phyloP scores from a whole-genome alignment of 2,329 filamentous ascomycete genomes.

The Leptographium radiaticola region DNA sequence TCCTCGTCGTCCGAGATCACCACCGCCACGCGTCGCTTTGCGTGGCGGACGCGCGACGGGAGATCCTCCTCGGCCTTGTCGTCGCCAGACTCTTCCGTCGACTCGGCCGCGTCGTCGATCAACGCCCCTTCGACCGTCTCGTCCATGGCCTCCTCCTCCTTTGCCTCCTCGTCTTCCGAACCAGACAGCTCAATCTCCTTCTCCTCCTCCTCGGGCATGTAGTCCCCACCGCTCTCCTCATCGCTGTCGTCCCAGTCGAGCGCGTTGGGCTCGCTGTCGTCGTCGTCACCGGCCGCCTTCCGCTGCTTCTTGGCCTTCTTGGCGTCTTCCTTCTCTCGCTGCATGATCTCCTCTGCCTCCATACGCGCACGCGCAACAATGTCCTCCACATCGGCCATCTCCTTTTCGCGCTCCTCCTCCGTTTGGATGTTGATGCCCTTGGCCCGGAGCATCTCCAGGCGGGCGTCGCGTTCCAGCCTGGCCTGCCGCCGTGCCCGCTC shows the following conservation, averaged over 20 bases:
- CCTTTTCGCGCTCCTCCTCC: conserved; percentile 70
- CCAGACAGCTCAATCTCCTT: conserved; percentile 11
- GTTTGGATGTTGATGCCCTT: conserved; percentile 76
- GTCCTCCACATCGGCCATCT: conserved; percentile 76
- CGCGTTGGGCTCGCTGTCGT: conserved; percentile 25
- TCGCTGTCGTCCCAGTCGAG: conserved; percentile 20
- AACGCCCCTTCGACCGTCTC: conserved; percentile 15
- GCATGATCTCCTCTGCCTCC: conserved; percentile 68
- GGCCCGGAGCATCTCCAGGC: conserved; percentile 61
- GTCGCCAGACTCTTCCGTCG: conserved; percentile 20
- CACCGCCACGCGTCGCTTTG: conserved; percentile 32
- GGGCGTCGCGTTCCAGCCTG: conserved; percentile 60
- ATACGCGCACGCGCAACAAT: conserved; percentile 72
- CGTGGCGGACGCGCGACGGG: conserved; percentile 20
- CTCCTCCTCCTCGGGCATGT: conserved; percentile 4
- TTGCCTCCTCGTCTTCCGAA: conserved; percentile 10
- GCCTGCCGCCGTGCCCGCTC: conserved; percentile 70
- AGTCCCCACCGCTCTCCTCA: conserved; percentile 16
- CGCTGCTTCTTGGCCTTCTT: conserved; percentile 46
- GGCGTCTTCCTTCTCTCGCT: conserved; percentile 59
- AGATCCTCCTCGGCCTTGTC: conserved; percentile 13
- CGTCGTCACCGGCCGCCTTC: conserved; percentile 31
- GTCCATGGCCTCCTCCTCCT: conserved; percentile 10
- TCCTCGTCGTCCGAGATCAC: conserved; percentile 57
- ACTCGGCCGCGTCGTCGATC: conserved; percentile 9